Evolutionary conservation across 768 basidiomycete species (phyloP), one percentile per base, ranked within the genome.

Genomic region (Lentinula aciculospora): DNA sequence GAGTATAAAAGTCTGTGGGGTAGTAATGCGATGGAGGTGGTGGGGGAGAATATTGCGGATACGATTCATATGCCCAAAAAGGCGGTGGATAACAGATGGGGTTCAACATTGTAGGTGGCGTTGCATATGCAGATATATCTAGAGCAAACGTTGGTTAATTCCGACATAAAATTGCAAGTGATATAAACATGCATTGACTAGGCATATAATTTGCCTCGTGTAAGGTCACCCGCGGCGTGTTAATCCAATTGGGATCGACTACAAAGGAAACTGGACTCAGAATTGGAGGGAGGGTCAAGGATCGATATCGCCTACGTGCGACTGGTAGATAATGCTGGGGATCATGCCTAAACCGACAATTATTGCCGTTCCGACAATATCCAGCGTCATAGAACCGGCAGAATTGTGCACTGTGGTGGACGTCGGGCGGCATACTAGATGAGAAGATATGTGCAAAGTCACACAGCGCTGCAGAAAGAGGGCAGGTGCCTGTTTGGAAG

Each of bases 371-470:
- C 37, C 63, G 62, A 64, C 76, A 78, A 46, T 66, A 67, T 4
- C 75, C 74, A 21, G 67, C 63, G 39, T 67, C 60, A 60, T 69
- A 76, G 60, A 71, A 75, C 53, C 70, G 67, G 60, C 76, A 77
- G 39, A 49, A 55, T 31, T 58, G 65, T 27, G 63, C 56, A 53
- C 58, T 68, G 13, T 58, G 65, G 21, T 66, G 44, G 10, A 65
- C 47, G 17, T 67, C 59, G 48, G 73, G 23, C 10, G 58, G 19
- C 42, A 59, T 36, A 3, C 15, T 67, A 27, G 67, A 62, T 17
- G 67, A 63, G 21, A 74, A 57, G 37, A 77, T 66, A 63, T 81
- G 78, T 34, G 73, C 72, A 63, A 81, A 79, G 60, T 79, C 76
- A 65, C 79, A 81, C 25, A 72, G 74, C 32, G 76, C 74, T 31